Conservation (phyloP, 2,329 filamentous ascomycete species). For the Aspergillus calidoustus region DNA sequence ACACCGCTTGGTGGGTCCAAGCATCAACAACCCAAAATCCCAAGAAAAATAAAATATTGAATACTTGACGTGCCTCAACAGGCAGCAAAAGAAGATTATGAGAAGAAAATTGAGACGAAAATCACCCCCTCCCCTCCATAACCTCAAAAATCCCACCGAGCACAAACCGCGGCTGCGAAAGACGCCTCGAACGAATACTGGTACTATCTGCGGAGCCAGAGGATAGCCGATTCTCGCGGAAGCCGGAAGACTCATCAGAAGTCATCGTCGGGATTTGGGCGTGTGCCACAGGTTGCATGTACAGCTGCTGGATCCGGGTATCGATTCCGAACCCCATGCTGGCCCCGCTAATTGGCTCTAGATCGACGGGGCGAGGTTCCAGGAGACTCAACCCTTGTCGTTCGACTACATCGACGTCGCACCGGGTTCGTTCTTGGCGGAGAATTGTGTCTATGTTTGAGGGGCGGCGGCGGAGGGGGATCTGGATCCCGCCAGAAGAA, state of each 20-base stretch:
- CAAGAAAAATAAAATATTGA: neutral
- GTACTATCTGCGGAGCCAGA: constrained; percentile 4
- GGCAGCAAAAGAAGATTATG: neutral
- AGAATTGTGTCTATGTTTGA: constrained; percentile 51
- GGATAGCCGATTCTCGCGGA: constrained; percentile 15
- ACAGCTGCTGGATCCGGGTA: constrained; percentile 29
- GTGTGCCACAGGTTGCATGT: constrained; percentile 9
- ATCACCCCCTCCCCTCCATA: constrained; percentile 47
- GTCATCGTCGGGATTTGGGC: neutral
- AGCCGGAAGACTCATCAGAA: neutral
- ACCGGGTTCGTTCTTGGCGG: constrained; percentile 47
- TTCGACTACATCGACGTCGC: constrained; percentile 44
- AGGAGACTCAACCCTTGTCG: constrained; percentile 47
- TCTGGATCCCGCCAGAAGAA: constrained; percentile 35
- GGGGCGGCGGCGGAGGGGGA: constrained; percentile 46
- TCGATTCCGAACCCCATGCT: neutral
- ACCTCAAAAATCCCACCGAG: constrained; percentile 55
- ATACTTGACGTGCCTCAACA: neutral
- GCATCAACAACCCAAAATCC: neutral
- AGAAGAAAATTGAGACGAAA: neutral
- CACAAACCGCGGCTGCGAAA: constrained; percentile 43
- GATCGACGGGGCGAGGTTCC: constrained; percentile 48
- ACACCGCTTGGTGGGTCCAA: neutral
- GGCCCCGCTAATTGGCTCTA: constrained; percentile 28
- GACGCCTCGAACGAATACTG: constrained; percentile 11